phyloP scores from a whole-genome alignment of 176 grass and related monocot genomes.

The Ensete ventricosum region DNA sequence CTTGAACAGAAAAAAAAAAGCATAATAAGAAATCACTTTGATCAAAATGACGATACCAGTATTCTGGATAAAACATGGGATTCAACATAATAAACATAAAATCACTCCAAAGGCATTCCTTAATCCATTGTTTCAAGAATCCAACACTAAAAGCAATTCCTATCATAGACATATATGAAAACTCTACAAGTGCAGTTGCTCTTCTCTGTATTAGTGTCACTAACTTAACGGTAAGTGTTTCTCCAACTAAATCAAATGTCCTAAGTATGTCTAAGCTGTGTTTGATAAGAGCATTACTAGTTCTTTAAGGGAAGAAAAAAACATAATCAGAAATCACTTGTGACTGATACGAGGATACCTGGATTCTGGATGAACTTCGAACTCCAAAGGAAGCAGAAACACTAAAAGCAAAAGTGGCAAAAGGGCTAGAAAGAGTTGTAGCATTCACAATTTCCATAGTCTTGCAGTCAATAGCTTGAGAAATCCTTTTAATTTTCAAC shows the following conservation, averaged over 20 bases:
- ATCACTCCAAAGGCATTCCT: too few relatives aligned
- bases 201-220: not conserved
- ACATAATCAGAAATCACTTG: not conserved
- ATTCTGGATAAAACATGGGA: constrained; percentile 40
- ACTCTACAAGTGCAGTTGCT: too few relatives aligned
- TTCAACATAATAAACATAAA: too few relatives aligned
- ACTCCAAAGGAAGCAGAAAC: constrained; percentile 75
- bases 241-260: not conserved
- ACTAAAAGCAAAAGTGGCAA: constrained; percentile 69
- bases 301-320: not conserved
- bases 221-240: not conserved
- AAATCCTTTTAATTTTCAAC: constrained; percentile 76
- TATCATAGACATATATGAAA: too few relatives aligned
- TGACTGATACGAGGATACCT: constrained; percentile 33
- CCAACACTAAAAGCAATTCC: too few relatives aligned
- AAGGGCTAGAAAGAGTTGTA: constrained; percentile 58
- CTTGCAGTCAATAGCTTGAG: constrained; percentile 67
- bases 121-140: too few relatives aligned
- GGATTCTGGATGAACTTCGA: constrained; percentile 60
- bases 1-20: not conserved
- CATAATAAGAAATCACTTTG: constrained; percentile 1
- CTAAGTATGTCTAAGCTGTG: not conserved
- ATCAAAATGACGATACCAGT: constrained; percentile 35
- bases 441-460: constrained; percentile 59
- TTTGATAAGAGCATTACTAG: not conserved